These are phyloP conservation scores for Penicillium expansum DNA, from an alignment of 2,329 filamentous ascomycete genomes.

Conservation along the genomic window DNA sequence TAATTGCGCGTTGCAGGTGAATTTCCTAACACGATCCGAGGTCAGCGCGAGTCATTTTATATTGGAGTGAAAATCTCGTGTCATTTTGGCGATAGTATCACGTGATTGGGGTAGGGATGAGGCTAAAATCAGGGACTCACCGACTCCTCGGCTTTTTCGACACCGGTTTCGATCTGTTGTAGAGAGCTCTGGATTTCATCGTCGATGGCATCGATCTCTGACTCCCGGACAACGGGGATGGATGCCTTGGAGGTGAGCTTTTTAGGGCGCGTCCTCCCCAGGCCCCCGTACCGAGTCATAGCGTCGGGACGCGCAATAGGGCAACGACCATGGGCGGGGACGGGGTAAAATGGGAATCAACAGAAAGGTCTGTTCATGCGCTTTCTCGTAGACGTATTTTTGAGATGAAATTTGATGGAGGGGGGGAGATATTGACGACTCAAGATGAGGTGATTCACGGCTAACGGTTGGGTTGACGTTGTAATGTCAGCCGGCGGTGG, in stretches of 20 bases:
- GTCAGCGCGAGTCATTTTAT: slow-evolving; percentile 18
- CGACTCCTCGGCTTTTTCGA: slow-evolving; percentile 96
- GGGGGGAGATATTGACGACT: slow-evolving; percentile 40
- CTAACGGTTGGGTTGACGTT: slow-evolving; percentile 47
- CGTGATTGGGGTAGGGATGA: slow-evolving; percentile 40
- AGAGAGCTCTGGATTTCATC: slow-evolving; percentile 78
- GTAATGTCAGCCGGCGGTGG: slow-evolving; percentile 40
- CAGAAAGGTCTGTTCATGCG: slow-evolving; percentile 59
- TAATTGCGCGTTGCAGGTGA: slow-evolving; percentile 85
- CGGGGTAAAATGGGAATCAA: slow-evolving; percentile 63
- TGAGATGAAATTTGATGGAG: slow-evolving; percentile 53
- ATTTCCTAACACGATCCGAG: slow-evolving; percentile 65
- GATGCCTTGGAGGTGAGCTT: slow-evolving; percentile 91
- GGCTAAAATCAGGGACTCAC: slow-evolving; percentile 60
- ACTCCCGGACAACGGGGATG: slow-evolving; percentile 81
- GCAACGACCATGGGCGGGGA: slow-evolving; percentile 45
- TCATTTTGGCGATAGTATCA: slow-evolving; percentile 35
- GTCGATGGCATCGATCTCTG: slow-evolving; percentile 87
- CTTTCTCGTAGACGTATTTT: slow-evolving; percentile 53
- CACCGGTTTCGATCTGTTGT: slow-evolving; percentile 87
- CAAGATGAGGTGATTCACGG: slow-evolving; percentile 16
- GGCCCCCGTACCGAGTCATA: slow-evolving; percentile 47
- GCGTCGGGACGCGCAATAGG: slow-evolving; percentile 39
- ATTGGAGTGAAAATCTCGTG: slow-evolving; percentile 33
- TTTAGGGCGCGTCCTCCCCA: slow-evolving; percentile 51